phyloP scores from a whole-genome alignment of 2,329 filamentous ascomycete genomes.

The Microdochium bolleyi region DNA sequence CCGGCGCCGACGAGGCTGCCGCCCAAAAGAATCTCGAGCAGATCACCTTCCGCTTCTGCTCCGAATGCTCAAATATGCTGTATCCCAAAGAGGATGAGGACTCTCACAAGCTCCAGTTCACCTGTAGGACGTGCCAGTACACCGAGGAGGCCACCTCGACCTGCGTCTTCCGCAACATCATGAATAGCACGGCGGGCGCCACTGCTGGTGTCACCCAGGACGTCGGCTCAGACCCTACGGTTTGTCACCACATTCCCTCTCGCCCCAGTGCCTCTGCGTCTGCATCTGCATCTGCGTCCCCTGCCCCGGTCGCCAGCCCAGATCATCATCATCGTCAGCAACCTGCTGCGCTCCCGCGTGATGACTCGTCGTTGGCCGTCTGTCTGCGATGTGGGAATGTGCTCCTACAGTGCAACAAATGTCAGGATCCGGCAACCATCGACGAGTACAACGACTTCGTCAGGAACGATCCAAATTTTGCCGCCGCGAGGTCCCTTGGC shows the following conservation, averaged over 20 bases:
- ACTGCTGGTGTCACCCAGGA: constrained; percentile 97
- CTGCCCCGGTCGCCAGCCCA: constrained; percentile 1
- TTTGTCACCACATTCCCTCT: constrained; percentile 55
- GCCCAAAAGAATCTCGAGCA: constrained; percentile 57
- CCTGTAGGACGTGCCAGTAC: constrained; percentile 91
- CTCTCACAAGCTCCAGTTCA: constrained; percentile 81
- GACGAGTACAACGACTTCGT: constrained; percentile 18
- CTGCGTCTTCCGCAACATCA: constrained; percentile 91
- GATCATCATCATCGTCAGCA: not conserved
- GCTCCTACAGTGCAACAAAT: constrained; percentile 19
- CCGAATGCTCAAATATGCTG: constrained; percentile 97
- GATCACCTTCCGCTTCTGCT: constrained; percentile 96
- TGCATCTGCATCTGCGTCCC: constrained; percentile 3
- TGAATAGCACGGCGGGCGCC: constrained; percentile 86
- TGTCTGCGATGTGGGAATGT: constrained; percentile 21
- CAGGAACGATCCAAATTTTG: constrained; percentile 11
- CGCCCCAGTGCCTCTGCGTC: constrained; percentile 4
- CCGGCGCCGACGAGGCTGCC: constrained; percentile 25
- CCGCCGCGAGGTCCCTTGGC: constrained; percentile 8
- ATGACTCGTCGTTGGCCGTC: constrained; percentile 13
- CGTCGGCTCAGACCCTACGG: constrained; percentile 95
- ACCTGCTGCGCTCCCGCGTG: not conserved
- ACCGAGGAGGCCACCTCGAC: constrained; percentile 78
- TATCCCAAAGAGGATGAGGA: constrained; percentile 92
- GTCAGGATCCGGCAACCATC: constrained; percentile 17